Conservation (phyloP, 2,329 filamentous ascomycete genomes). For the Orbilia brochopaga region DNA sequence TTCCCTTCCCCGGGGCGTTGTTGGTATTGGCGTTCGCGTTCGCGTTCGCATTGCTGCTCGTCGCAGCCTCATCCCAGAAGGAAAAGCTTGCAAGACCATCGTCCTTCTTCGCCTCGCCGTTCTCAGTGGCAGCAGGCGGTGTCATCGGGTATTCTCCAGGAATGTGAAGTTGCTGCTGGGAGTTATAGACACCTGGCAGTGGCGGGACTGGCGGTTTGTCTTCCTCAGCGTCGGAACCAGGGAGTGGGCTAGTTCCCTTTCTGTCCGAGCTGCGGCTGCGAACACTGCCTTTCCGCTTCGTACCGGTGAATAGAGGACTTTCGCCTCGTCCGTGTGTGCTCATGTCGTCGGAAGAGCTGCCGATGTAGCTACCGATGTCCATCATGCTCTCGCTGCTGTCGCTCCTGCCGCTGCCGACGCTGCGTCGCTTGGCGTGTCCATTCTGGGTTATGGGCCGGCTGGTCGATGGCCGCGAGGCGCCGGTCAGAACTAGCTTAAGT, state of each 20-base stretch:
- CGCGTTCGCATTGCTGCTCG: neutral
- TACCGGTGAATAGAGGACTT: conserved; percentile 18
- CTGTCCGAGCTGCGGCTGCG: conserved; percentile 40
- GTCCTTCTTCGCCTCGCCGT: conserved; percentile 27
- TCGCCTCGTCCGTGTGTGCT: conserved; percentile 24
- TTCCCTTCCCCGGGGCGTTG: conserved; percentile 9
- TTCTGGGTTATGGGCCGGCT: conserved; percentile 36
- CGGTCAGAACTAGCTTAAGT: conserved; percentile 60
- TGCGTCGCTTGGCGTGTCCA: conserved; percentile 37
- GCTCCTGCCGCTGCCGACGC: conserved; percentile 28
- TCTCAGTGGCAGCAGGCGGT: conserved; percentile 15
- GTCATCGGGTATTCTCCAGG: conserved; percentile 46
- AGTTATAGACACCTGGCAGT: conserved; percentile 31
- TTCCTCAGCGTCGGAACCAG: conserved; percentile 18
- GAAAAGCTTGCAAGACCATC: conserved; percentile 38
- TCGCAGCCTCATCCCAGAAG: conserved; percentile 38
- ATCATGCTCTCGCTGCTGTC: conserved; percentile 50
- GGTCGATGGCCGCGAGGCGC: conserved; percentile 20
- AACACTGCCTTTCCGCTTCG: conserved; percentile 34
- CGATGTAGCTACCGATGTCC: conserved; percentile 42
- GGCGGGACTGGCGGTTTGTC: conserved; percentile 43
- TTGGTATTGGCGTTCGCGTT: neutral
- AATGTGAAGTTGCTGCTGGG: conserved; percentile 38
- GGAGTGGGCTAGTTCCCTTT: conserved; percentile 36
- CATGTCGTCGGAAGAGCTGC: conserved; percentile 45